Percentiles rank a stretch among this genome's conserved stretches.
These are phyloP conservation scores for Przewalskia tangutica DNA, from an alignment of 257 asterid genomes.

Conservation along the genomic window DNA sequence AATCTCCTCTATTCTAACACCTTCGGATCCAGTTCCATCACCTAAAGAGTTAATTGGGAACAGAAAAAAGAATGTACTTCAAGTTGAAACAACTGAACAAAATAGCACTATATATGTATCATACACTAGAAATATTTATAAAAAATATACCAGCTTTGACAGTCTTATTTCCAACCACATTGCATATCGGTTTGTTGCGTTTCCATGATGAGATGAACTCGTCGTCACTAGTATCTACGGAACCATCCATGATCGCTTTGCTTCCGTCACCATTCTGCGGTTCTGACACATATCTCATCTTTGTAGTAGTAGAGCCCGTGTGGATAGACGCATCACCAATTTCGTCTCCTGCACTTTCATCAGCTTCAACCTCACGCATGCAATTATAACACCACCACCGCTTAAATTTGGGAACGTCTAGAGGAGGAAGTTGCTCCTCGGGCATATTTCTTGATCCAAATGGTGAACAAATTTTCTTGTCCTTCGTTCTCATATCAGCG, in stretches of 20 bases:
- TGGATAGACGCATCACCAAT: background rate
- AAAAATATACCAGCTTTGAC: background rate
- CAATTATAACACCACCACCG: slow-evolving; percentile 50
- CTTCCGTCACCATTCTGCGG: background rate
- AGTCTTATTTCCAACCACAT: background rate
- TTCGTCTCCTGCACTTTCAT: background rate
- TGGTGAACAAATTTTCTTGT: slow-evolving; percentile 28
- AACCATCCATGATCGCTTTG: background rate
- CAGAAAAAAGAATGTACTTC: too few relatives aligned
- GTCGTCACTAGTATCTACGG: background rate
- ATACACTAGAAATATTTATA: too few relatives aligned
- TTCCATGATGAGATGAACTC: background rate
- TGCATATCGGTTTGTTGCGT: background rate
- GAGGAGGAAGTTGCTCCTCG: slow-evolving; percentile 33
- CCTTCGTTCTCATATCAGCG: slow-evolving; percentile 46
- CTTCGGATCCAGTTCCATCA: background rate
- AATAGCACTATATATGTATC: too few relatives aligned
- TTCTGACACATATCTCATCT: background rate
- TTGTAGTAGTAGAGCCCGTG: background rate
- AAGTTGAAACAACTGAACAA: background rate
- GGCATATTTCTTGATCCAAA: slow-evolving; percentile 25
- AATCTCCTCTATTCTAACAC: background rate
- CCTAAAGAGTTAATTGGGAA: too few relatives aligned
- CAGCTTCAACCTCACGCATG: slow-evolving; percentile 7
- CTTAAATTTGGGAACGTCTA: slow-evolving; percentile 33